These are phyloP conservation scores for Crithidia brevicula DNA, from an alignment of 208 protist species.

Conservation along the genomic window DNA sequence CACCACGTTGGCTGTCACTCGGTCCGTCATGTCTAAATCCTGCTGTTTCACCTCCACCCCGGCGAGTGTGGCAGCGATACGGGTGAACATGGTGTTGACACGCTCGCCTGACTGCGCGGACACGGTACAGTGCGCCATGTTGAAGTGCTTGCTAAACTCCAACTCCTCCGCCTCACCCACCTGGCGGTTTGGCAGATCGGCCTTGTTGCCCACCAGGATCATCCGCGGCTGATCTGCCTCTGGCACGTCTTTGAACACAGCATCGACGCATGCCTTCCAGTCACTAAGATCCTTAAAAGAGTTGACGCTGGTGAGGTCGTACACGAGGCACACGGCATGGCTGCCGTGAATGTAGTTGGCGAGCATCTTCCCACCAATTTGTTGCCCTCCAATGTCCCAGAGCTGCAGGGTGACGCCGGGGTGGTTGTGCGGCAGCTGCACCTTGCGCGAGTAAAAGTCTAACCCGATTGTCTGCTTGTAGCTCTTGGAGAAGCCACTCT, in stretches of 20 bases:
- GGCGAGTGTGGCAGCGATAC: conserved; percentile 86
- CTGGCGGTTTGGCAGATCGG: conserved; percentile 87
- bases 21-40: conserved; percentile 76
- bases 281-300: conserved; percentile 94
- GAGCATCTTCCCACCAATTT: conserved; percentile 94
- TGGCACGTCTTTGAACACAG: conserved; percentile 6
- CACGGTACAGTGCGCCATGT: conserved; percentile 72
- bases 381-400: conserved; percentile 97
- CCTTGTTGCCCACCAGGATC: conserved; percentile 92
- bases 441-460: conserved; percentile 95
- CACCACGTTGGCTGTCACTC: conserved; percentile 52
- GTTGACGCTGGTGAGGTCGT: conserved; percentile 93
- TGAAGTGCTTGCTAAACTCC: conserved; percentile 64
- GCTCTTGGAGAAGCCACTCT: conserved; percentile 77
- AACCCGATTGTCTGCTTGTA: conserved; percentile 97
- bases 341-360: conserved; percentile 93
- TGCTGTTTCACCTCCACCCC: conserved; percentile 72
- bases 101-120: conserved; percentile 93
- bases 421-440: conserved; percentile 68
- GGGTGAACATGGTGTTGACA: conserved; percentile 81
- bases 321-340: conserved; percentile 92
- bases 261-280: conserved; percentile 82
- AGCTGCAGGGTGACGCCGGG: conserved; percentile 85
- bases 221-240: conserved; percentile 56
- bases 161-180: conserved; percentile 76